A percentile compares a stretch with the other conserved stretches of the same genome.
Evolutionary conservation across 768 basidiomycete species (phyloP).

Genomic region (Mrakia blollopis): DNA sequence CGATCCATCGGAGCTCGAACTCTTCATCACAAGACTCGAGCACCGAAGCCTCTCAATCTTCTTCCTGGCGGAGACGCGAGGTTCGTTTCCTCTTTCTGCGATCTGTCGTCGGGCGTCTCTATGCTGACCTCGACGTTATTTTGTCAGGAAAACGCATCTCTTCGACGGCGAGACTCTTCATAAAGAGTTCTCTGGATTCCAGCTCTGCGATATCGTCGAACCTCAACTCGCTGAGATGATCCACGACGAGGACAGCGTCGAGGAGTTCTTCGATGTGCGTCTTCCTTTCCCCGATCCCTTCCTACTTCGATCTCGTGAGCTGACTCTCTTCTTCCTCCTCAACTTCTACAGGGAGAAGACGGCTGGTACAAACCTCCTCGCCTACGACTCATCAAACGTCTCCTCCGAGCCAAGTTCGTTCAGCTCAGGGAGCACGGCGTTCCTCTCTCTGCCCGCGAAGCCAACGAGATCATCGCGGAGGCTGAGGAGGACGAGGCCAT

Average conservation of each 20-base stretch:
- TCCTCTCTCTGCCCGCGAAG: constrained; percentile 4
- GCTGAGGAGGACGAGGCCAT: neutral
- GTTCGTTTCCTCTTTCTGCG: neutral
- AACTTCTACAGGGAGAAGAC: constrained; percentile 14
- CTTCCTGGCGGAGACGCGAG: constrained; percentile 26
- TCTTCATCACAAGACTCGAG: neutral
- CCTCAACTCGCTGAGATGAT: constrained; percentile 78
- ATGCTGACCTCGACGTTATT: neutral
- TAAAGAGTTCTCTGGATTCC: constrained; percentile 86
- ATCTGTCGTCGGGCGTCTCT: neutral
- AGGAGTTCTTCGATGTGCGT: constrained; percentile 70
- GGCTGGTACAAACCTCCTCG: constrained; percentile 28
- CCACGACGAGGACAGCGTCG: constrained; percentile 61
- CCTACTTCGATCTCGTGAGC: neutral
- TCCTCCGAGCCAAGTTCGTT: constrained; percentile 27
- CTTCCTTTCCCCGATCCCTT: too few species aligned
- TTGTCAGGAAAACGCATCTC: constrained; percentile 59
- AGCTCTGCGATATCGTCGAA: constrained; percentile 87
- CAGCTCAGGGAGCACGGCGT: neutral
- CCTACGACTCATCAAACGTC: constrained; percentile 21
- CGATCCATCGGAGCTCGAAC: constrained; percentile 51
- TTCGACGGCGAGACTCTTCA: constrained; percentile 80
- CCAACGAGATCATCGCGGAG: constrained; percentile 15
- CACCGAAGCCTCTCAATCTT: constrained; percentile 7
- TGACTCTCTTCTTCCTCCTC: neutral